These are phyloP conservation scores for Papiliotrema fonsecae DNA, from an alignment of 1,284 basidiomycete species.

Conservation along the genomic window DNA sequence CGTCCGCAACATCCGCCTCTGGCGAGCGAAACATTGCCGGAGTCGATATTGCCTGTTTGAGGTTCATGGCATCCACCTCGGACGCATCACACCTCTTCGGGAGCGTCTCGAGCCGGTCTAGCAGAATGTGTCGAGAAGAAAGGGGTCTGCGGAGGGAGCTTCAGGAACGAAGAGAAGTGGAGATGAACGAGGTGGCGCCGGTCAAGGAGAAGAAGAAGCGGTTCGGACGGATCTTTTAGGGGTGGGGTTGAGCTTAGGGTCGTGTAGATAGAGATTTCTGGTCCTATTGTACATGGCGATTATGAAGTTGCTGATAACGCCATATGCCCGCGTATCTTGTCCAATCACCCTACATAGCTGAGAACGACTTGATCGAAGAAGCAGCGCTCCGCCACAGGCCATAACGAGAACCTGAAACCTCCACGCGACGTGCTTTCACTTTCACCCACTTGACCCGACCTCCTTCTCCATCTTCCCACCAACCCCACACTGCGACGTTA, in stretches of 20 bases:
- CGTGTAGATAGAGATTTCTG: not conserved
- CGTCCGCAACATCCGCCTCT: not conserved
- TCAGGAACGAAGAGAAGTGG: not conserved
- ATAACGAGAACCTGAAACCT: not conserved
- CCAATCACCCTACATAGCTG: too few relatives aligned
- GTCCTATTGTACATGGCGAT: not conserved
- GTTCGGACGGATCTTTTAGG: slow-evolving; percentile 1
- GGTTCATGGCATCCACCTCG: not conserved
- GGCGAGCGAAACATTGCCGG: not conserved
- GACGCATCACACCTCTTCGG: slow-evolving; percentile 3
- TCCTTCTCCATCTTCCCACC: not conserved
- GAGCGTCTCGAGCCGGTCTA: not conserved
- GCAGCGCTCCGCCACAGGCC: too few relatives aligned
- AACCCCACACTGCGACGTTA: not conserved
- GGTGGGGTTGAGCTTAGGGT: not conserved
- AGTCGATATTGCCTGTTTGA: slow-evolving; percentile 2
- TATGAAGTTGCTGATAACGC: not conserved
- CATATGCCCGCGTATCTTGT: too few relatives aligned
- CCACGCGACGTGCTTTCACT: not conserved
- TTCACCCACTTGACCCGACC: not conserved
- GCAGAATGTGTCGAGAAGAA: not conserved
- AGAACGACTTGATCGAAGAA: too few relatives aligned
- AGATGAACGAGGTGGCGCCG: not conserved
- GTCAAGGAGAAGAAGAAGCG: slow-evolving; percentile 3
- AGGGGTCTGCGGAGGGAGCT: not conserved